A percentile compares a stretch with the other conserved stretches of the same genome.
These are phyloP conservation scores for Onygenales sp. DNA, from an alignment of 2,329 filamentous ascomycete genomes.

Conservation along the genomic window DNA sequence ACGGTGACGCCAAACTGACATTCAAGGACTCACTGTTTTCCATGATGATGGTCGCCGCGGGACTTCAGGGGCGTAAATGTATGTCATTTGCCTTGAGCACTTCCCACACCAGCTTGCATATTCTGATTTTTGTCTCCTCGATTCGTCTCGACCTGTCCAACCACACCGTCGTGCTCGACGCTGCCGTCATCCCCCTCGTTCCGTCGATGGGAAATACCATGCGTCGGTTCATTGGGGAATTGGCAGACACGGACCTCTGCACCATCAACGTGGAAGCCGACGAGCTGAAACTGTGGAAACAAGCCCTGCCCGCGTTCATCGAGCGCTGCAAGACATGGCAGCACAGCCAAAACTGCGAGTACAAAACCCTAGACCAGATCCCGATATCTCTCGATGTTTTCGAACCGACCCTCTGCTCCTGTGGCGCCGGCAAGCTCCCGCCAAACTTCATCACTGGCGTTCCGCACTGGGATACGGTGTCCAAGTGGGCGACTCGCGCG, in stretches of 20 bases:
- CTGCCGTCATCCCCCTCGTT: constrained; percentile 23
- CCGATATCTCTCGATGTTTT: constrained; percentile 16
- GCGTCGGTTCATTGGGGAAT: background rate
- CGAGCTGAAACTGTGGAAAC: constrained; percentile 24
- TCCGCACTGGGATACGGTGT: constrained; percentile 14
- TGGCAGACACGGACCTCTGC: background rate
- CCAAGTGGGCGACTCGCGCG: constrained; percentile 18
- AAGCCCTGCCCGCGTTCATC: constrained; percentile 20
- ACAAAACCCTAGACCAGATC: constrained; percentile 13
- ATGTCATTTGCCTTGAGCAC: constrained; percentile 12
- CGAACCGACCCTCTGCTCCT: constrained; percentile 22
- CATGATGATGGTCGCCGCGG: constrained; percentile 16
- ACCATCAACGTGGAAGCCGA: constrained; percentile 15
- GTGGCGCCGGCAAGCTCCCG: constrained; percentile 21
- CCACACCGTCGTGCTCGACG: constrained; percentile 20
- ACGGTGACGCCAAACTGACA: constrained; percentile 8
- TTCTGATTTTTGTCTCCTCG: constrained; percentile 17
- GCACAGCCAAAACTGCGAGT: constrained; percentile 26
- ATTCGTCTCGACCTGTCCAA: constrained; percentile 21
- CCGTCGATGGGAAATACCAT: constrained; percentile 3
- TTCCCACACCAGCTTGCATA: constrained; percentile 9
- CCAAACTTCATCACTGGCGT: constrained; percentile 11
- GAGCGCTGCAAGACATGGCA: constrained; percentile 32
- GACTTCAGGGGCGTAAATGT: constrained; percentile 7
- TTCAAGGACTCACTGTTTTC: constrained; percentile 22